Conservation (phyloP, 1,139 yeast species). For the Blastobotrys apis region DNA sequence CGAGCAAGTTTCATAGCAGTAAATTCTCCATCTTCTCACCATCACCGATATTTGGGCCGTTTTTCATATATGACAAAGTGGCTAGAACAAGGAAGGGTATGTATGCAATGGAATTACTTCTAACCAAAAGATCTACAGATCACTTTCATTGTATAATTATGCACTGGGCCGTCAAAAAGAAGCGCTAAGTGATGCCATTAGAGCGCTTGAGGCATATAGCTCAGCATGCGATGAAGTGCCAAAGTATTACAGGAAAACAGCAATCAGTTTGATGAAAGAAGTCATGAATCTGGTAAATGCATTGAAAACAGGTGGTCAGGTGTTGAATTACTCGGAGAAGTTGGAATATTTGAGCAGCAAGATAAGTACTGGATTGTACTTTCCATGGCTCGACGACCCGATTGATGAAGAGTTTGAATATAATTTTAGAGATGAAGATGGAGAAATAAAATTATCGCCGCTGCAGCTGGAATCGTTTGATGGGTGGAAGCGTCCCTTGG, state of each 20-base stretch:
- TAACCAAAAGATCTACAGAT: no score
- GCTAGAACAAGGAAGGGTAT: no score
- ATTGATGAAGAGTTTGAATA: constrained; percentile 12
- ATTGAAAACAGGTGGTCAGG: constrained; percentile 18
- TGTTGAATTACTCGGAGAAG: constrained; percentile 19
- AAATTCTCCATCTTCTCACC: no score
- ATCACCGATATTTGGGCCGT: no score
- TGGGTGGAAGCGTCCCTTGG: constrained; percentile 28
- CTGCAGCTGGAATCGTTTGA: constrained; percentile 22
- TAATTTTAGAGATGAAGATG: constrained; percentile 23
- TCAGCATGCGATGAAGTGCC: constrained; percentile 7
- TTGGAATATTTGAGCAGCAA: constrained; percentile 26
- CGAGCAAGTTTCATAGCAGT: no score
- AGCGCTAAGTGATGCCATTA: constrained; percentile 18
- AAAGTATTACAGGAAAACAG: constrained; percentile 4
- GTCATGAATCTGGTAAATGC: constrained; percentile 20
- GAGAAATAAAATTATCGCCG: constrained; percentile 18
- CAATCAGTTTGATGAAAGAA: constrained; percentile 7
- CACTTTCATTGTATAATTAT: no score
- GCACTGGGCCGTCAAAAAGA: constrained; percentile 25
- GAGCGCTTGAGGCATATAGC: constrained; percentile 4
- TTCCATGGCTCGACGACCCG: constrained; percentile 30
- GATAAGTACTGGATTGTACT: constrained; percentile 20
- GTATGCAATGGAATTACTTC: no score
- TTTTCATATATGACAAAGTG: no score